These are phyloP conservation scores for Silybum marianum DNA, from an alignment of 129 eudicot genomes.

Conservation along the genomic window DNA sequence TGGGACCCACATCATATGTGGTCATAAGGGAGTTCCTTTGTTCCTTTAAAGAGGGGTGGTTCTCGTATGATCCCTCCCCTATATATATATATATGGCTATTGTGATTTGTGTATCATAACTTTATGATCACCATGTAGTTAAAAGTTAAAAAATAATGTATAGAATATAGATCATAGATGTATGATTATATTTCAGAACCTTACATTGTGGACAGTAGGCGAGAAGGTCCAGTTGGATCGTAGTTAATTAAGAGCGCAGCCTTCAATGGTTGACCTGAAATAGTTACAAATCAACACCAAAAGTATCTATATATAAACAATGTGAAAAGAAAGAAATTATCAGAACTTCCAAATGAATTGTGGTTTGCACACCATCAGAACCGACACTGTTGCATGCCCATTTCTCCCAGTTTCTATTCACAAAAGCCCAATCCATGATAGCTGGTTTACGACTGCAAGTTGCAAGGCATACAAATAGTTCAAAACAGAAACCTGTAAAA, in stretches of 20 bases:
- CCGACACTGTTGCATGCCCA: constrained; percentile 79
- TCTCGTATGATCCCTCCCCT: too few species aligned
- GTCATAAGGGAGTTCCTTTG: too few species aligned
- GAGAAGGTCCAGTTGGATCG: constrained; percentile 95
- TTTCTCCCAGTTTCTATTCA: constrained; percentile 75
- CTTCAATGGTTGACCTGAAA: constrained; percentile 65
- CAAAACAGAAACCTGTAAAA: constrained; percentile 28
- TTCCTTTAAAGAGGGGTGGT: too few species aligned
- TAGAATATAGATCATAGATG: too few species aligned
- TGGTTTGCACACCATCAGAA: constrained; percentile 53
- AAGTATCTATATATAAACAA: constrained; percentile 1
- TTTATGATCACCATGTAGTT: neutral
- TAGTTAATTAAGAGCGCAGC: constrained; percentile 85
- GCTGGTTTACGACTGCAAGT: constrained; percentile 24
- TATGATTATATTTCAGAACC: constrained; percentile 3
- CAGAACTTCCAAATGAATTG: neutral
- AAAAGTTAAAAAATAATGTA: neutral
- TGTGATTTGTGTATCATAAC: neutral
- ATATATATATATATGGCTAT: too few species aligned
- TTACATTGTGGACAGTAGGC: constrained; percentile 87
- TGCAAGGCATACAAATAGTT: neutral
- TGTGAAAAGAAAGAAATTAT: neutral
- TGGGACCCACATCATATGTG: too few species aligned
- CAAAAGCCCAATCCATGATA: constrained; percentile 72
- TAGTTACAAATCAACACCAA: constrained; percentile 15